These are phyloP conservation scores for Colletotrichum agaves DNA, from an alignment of 2,329 filamentous ascomycete genomes.

Conservation along the genomic window DNA sequence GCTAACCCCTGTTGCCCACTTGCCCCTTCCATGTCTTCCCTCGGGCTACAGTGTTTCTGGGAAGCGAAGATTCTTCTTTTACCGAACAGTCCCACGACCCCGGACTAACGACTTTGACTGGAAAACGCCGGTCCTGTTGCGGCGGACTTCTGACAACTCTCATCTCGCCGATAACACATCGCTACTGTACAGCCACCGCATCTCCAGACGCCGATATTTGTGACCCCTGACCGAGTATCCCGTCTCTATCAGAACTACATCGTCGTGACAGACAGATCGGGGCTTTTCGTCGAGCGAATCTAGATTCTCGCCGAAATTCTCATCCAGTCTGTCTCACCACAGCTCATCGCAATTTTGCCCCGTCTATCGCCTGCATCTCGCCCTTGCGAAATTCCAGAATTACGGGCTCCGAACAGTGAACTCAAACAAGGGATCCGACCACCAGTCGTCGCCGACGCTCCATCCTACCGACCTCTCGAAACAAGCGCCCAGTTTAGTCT, in stretches of 20 bases:
- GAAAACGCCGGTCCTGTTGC: no score
- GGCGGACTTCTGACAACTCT: neutral
- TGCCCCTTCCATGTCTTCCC: no score
- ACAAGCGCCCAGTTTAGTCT: constrained; percentile 4
- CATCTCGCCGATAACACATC: no score
- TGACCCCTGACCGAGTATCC: no score
- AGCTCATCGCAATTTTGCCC: neutral
- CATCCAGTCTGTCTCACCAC: neutral
- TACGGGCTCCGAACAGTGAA: neutral
- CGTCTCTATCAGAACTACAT: no score
- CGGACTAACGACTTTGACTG: no score
- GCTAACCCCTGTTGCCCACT: neutral
- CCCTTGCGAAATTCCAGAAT: neutral
- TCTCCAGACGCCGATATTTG: no score
- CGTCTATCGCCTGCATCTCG: constrained; percentile 1
- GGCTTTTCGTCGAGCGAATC: neutral
- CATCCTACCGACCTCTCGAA: constrained; percentile 8
- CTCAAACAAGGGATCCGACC: constrained; percentile 10
- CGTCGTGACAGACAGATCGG: no score
- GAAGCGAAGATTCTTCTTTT: no score
- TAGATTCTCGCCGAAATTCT: constrained; percentile 1
- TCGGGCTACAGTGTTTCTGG: no score
- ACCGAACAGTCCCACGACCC: no score
- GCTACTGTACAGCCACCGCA: neutral
- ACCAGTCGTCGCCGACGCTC: neutral